These are phyloP conservation scores for Leishmania major DNA, from an alignment of 208 protist genomes.

Conservation along the genomic window DNA sequence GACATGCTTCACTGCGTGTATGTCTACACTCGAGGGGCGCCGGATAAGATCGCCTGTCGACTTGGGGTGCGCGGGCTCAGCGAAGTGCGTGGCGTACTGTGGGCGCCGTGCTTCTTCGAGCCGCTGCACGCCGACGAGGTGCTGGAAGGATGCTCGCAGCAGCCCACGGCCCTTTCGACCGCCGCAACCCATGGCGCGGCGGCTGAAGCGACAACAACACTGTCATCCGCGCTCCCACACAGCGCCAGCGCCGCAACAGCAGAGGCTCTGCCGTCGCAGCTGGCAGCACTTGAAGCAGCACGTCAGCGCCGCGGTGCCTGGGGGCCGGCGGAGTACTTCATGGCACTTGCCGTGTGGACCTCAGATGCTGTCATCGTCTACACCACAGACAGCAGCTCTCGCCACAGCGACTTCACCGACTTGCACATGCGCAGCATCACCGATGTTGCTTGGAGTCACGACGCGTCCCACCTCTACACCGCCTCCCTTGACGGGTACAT, in stretches of 20 bases:
- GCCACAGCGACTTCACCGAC: slow-evolving; percentile 89
- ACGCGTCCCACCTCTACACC: slow-evolving; percentile 69
- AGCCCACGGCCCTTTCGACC: neutral
- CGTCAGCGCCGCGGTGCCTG: slow-evolving; percentile 45
- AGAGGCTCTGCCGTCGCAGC: neutral
- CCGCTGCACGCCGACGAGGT: slow-evolving; percentile 31
- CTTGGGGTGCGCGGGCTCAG: slow-evolving; percentile 67
- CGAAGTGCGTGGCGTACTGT: slow-evolving; percentile 77
- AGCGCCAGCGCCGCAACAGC: slow-evolving; percentile 11
- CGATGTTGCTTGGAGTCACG: slow-evolving; percentile 77
- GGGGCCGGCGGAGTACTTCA: slow-evolving; percentile 82
- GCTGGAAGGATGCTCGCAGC: slow-evolving; percentile 15
- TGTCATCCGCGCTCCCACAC: neutral
- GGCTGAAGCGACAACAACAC: neutral
- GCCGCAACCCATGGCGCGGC: neutral
- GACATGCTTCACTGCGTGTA: slow-evolving; percentile 85
- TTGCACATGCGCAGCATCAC: slow-evolving; percentile 90
- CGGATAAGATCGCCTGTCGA: slow-evolving; percentile 60
- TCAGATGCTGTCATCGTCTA: slow-evolving; percentile 85
- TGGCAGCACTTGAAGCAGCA: slow-evolving; percentile 4
- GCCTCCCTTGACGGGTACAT: slow-evolving; percentile 87
- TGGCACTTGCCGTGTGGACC: slow-evolving; percentile 87
- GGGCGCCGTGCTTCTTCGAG: slow-evolving; percentile 83
- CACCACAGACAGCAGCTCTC: slow-evolving; percentile 78
- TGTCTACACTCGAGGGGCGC: slow-evolving; percentile 68